Evolutionary conservation across 2,329 filamentous ascomycete species (phyloP).

Genomic region (Aspergillus luchuensis): DNA sequence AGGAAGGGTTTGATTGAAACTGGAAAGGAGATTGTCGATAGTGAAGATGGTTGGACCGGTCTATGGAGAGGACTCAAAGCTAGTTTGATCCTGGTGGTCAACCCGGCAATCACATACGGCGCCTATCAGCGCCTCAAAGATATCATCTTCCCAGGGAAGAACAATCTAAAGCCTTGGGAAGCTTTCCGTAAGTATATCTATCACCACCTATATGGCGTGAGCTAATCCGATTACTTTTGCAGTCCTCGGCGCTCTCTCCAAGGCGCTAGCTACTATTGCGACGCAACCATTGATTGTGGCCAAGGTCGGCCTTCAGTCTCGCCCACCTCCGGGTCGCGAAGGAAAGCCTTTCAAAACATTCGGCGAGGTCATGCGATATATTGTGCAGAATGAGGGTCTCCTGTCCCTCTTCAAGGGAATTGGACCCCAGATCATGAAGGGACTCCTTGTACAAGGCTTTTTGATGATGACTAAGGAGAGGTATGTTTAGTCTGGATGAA

Average conservation of each 20-base stretch:
- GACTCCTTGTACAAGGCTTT: slow-evolving; percentile 88
- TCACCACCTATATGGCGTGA: not conserved
- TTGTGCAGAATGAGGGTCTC: slow-evolving; percentile 81
- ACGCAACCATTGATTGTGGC: slow-evolving; percentile 97
- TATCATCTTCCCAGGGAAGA: slow-evolving; percentile 73
- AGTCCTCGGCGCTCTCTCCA: slow-evolving; percentile 93
- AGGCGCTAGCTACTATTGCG: slow-evolving; percentile 83
- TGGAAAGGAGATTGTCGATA: slow-evolving; percentile 81
- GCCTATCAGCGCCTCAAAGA: slow-evolving; percentile 89
- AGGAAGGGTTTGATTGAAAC: slow-evolving; percentile 86
- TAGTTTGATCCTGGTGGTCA: slow-evolving; percentile 91
- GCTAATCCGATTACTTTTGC: slow-evolving; percentile 19
- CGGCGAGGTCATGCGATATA: slow-evolving; percentile 91
- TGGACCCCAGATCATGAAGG: slow-evolving; percentile 89
- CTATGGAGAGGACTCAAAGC: slow-evolving; percentile 96
- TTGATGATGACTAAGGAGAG: slow-evolving; percentile 99
- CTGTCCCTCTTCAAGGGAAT: slow-evolving; percentile 95
- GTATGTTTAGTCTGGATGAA: slow-evolving; percentile 47
- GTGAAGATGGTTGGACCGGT: slow-evolving; percentile 84
- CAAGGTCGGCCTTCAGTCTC: slow-evolving; percentile 94
- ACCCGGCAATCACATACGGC: slow-evolving; percentile 96
- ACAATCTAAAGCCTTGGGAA: slow-evolving; percentile 76
- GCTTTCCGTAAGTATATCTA: slow-evolving; percentile 73
- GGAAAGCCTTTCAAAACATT: slow-evolving; percentile 95
- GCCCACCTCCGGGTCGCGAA: slow-evolving; percentile 77